Base-by-base conservation (phyloP, 345 rosid genomes). In the Populus simonii region DNA sequence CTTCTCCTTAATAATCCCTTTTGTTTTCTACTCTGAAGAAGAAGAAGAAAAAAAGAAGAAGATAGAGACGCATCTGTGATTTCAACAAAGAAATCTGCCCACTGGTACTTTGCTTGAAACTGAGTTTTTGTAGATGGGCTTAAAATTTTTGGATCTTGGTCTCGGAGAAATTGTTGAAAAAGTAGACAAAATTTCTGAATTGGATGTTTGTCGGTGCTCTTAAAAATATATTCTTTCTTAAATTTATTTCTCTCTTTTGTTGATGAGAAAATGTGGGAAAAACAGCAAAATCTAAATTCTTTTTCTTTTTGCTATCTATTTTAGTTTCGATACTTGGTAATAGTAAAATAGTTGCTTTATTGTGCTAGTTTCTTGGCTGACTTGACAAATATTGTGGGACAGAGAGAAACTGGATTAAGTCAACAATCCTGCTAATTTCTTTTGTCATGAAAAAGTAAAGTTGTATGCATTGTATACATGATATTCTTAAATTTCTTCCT, bases 1-100 rank as follows among this genome's bases (percentile, higher is more conserved):
- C 29, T 57, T 45, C 29, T 16, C 1, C 55, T 31, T 2, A 4
- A 35, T 18, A 22, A 6, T 5, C 22, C 31, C 76, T 36, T 59
- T 27, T 25, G 15, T 49, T 71, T 43, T 68, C 23, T 11, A 53
- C 1, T 20, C 17, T 13, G 16, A 25, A 59, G 35, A 59, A 33
- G 36, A 33, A 33, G 36, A 22, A 23, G 27, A 55, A 38, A 23
- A 57, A 8, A 41, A 27, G 25, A 31, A 65, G 12, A 31, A 27
- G 41, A 70, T 17, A 29, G 55, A 38, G 57, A 41, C 39, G 57
- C 68, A n/a, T 75, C 51, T 70, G 18, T 57, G 68, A 57, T 18
- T 20, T 69, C 59, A 49, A 8, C 6, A 36, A 16, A 55, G 38
- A 47, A 63, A 86, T 86, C 86, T 83, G 77, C 63, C 16, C 63